phyloP scores from a whole-genome alignment of 495 filamentous ascomycete species.

The Oleoguttula mirabilis region DNA sequence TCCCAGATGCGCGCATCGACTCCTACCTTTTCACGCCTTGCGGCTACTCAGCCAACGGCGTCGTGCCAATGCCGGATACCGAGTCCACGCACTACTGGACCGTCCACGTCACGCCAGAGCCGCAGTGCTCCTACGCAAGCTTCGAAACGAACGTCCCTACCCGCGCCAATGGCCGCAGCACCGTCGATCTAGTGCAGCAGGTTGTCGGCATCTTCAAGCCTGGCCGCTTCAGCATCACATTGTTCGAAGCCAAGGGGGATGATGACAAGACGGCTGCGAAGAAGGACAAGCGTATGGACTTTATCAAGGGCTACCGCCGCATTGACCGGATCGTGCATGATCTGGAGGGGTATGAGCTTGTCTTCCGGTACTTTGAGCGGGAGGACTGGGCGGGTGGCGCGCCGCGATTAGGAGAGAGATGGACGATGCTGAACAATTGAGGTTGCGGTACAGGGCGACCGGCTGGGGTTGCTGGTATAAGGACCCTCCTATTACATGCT shows the following conservation, averaged over 20 bases:
- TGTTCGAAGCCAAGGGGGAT: constrained; percentile 76
- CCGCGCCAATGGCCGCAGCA: constrained; percentile 58
- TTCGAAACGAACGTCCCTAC: constrained; percentile 99
- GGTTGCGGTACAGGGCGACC: too few species aligned
- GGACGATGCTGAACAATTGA: constrained; percentile 6
- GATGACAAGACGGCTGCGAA: constrained; percentile 36
- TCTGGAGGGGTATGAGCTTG: constrained; percentile 90
- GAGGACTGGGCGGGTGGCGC: constrained; percentile 77
- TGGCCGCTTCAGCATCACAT: constrained; percentile 88
- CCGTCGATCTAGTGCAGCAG: constrained; percentile 79
- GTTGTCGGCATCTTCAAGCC: constrained; percentile 94
- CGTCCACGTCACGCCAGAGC: constrained; percentile 96
- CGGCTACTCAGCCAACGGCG: constrained; percentile 95
- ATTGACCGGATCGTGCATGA: constrained; percentile 95
- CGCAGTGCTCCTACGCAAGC: constrained; percentile 94
- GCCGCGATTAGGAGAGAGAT: constrained; percentile 57
- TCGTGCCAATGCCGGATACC: constrained; percentile 65
- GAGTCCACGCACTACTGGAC: constrained; percentile 81
- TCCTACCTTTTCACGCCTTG: constrained; percentile 96
- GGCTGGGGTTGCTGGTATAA: too few species aligned
- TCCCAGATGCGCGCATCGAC: constrained; percentile 88
- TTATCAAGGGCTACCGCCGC: constrained; percentile 74
- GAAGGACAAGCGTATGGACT: constrained; percentile 61
- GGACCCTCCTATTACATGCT: too few species aligned
- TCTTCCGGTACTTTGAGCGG: constrained; percentile 93